Percentiles rank a stretch among this genome's conserved stretches.
phyloP scores from a whole-genome alignment of 345 rosid species.

The Populus simonii region DNA sequence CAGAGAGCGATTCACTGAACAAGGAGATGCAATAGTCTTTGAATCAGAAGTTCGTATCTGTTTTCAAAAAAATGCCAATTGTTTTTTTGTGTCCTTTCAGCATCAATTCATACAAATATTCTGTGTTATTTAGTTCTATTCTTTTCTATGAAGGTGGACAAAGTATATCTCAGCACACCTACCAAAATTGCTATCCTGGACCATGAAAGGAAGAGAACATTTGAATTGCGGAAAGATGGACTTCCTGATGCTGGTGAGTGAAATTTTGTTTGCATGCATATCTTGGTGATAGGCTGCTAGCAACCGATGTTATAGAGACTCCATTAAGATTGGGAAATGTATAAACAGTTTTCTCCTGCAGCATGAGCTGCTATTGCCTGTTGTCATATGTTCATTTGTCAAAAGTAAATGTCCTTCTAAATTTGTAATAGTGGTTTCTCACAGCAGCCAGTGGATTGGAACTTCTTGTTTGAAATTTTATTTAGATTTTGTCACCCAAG shows the following conservation, averaged over 20 bases:
- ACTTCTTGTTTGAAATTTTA: not conserved
- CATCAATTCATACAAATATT: not conserved
- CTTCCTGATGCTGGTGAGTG: conserved; percentile 34
- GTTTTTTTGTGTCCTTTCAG: not conserved
- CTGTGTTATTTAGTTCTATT: not conserved
- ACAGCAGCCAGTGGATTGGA: not conserved
- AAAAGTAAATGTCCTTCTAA: not conserved
- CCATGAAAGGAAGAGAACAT: conserved; percentile 37
- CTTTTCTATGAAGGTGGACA: conserved; percentile 49
- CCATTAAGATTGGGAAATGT: not conserved
- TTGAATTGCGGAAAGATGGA: conserved; percentile 34
- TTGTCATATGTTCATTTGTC: not conserved
- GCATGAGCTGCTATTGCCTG: not conserved
- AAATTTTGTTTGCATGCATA: not conserved
- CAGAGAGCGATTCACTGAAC: conserved; percentile 58
- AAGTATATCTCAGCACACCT: conserved; percentile 79
- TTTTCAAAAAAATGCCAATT: not conserved
- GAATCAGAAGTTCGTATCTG: conserved; percentile 51
- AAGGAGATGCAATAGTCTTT: conserved; percentile 62
- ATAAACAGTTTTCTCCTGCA: not conserved
- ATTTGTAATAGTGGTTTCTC: not conserved
- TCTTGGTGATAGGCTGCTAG: not conserved
- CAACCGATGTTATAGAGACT: not conserved
- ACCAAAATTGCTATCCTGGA: conserved; percentile 34
- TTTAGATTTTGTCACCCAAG: not conserved